A percentile compares a stretch with the other conserved stretches of the same genome.
Conservation (phyloP, 768 basidiomycete species). For the Mycena alexandri region DNA sequence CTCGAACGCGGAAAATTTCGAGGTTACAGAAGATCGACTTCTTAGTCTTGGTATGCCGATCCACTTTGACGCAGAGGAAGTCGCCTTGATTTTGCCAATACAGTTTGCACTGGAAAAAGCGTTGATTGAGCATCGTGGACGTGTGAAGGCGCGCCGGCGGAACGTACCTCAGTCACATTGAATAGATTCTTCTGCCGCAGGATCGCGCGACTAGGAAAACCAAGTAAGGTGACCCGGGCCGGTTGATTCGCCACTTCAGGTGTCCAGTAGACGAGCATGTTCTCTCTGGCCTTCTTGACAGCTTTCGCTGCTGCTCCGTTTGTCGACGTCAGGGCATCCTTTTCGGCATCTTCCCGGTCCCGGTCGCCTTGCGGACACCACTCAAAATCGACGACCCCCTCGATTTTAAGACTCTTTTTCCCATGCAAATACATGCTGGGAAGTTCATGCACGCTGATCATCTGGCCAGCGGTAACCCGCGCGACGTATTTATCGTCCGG, state of each 20-base stretch:
- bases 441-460: conserved; percentile 97
- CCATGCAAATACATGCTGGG: conserved; percentile 94
- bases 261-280: conserved; percentile 97
- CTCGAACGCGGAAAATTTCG: conserved; percentile 96
- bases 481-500: conserved; percentile 96
- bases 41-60: conserved; percentile 98
- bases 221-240: conserved; percentile 93
- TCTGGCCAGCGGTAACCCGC: conserved; percentile 87
- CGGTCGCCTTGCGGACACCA: conserved; percentile 96
- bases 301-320: conserved; percentile 57
- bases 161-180: conserved; percentile 93
- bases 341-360: conserved; percentile 81
- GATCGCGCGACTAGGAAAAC: conserved; percentile 86
- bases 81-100: conserved; percentile 99
- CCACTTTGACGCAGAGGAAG: conserved; percentile 98
- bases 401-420: conserved; percentile 97
- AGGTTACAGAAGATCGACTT: conserved; percentile 98
- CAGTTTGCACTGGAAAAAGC: conserved; percentile 83
- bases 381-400: conserved; percentile 97
- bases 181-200: conserved; percentile 97
- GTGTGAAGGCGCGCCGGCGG: conserved; percentile 27
- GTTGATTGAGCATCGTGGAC: conserved; percentile 19
- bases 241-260: conserved; percentile 97
- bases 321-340: conserved; percentile 54
- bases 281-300: conserved; percentile 81